phyloP scores from a whole-genome alignment of 2,329 filamentous ascomycete species.

The Neopestalotiopsis rosae region DNA sequence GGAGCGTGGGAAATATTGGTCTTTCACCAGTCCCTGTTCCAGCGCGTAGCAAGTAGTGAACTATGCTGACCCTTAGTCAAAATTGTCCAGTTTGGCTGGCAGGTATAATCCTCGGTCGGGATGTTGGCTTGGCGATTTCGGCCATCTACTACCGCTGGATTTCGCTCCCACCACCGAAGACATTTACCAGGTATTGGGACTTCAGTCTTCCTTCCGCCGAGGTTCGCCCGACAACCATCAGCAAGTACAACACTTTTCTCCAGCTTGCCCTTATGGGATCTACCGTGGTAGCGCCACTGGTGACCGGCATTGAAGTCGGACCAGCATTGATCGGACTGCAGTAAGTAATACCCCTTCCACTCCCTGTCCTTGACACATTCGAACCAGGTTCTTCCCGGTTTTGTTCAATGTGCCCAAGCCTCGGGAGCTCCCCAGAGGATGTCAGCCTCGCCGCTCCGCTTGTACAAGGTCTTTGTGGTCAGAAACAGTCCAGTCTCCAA shows the following conservation, averaged over 20 bases:
- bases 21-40: neutral
- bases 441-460: neutral
- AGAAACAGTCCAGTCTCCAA: neutral
- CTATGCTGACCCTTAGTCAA: neutral
- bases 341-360: conserved; percentile 50
- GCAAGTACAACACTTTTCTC: conserved; percentile 92
- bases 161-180: conserved; percentile 90
- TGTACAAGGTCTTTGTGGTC: neutral
- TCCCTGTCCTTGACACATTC: conserved; percentile 4
- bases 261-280: conserved; percentile 87
- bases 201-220: conserved; percentile 90
- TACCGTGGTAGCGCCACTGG: conserved; percentile 79
- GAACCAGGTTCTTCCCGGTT: neutral
- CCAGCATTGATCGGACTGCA: conserved; percentile 65
- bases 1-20: neutral
- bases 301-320: conserved; percentile 60
- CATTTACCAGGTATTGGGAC: conserved; percentile 93
- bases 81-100: conserved; percentile 76
- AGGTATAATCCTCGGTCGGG: conserved; percentile 86
- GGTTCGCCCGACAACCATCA: conserved; percentile 82
- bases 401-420: neutral
- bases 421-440: neutral
- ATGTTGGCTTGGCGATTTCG: conserved; percentile 80
- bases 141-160: conserved; percentile 98
- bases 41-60: neutral